phyloP scores from a whole-genome alignment of 495 filamentous ascomycete species.

The Penicilliopsis zonata region DNA sequence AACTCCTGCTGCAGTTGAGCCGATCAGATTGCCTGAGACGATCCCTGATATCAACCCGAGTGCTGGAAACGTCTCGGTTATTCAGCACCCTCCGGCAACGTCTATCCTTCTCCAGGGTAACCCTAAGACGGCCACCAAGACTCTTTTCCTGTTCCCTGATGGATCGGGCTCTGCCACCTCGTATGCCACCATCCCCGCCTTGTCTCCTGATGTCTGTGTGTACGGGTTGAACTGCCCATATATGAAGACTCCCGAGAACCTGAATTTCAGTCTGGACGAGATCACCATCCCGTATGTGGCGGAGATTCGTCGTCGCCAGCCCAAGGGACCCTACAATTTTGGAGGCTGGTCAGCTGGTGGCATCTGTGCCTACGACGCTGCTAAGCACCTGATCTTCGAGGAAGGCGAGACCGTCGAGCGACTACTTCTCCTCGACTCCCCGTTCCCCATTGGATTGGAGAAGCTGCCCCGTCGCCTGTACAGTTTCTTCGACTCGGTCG shows the following conservation, averaged over 20 bases:
- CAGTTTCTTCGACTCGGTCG: conserved; percentile 66
- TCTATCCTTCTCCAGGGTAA: conserved; percentile 41
- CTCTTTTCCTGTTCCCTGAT: conserved; percentile 38
- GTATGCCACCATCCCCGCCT: conserved; percentile 46
- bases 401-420: conserved; percentile 57
- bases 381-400: conserved; percentile 55
- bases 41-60: conserved; percentile 9
- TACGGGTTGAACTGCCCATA: conserved; percentile 57
- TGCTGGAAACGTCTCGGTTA: conserved; percentile 5
- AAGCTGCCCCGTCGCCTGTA: conserved; percentile 67
- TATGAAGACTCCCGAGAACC: conserved; percentile 47
- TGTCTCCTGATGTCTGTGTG: conserved; percentile 41
- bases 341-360: conserved; percentile 81
- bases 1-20: conserved; percentile 8
- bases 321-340: conserved; percentile 57
- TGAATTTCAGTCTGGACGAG: conserved; percentile 42
- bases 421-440: conserved; percentile 73
- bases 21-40: conserved; percentile 11
- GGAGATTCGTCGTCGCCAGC: conserved; percentile 60
- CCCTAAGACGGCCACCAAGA: conserved; percentile 28
- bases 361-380: conserved; percentile 77
- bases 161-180: conserved; percentile 44
- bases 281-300: conserved; percentile 47
- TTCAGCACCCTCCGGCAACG: conserved; percentile 29
- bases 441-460: conserved; percentile 65